Evolutionary conservation across 1,284 basidiomycete species (phyloP).

Genomic region (Leccinum proximum): DNA sequence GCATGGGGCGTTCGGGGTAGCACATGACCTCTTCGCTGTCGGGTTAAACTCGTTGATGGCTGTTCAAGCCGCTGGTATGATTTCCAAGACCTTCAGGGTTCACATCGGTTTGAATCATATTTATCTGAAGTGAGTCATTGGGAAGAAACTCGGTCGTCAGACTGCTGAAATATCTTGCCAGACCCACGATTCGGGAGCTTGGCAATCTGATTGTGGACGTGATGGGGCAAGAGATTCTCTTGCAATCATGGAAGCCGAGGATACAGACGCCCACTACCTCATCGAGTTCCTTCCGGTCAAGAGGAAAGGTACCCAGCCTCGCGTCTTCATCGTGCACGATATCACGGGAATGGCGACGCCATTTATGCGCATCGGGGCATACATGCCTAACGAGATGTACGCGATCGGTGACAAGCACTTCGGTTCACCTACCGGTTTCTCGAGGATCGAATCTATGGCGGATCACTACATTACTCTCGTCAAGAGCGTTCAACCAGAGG

Average conservation of each 20-base stretch:
- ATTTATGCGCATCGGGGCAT: slow-evolving; percentile 31
- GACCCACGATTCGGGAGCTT: slow-evolving; percentile 26
- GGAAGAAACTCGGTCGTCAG: not conserved
- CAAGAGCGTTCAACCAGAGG: slow-evolving; percentile 22
- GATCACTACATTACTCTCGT: slow-evolving; percentile 30
- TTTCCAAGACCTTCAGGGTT: slow-evolving; percentile 30
- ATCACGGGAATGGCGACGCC: slow-evolving; percentile 31
- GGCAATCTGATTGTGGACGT: slow-evolving; percentile 25
- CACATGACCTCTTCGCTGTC: slow-evolving; percentile 28
- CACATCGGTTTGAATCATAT: slow-evolving; percentile 29
- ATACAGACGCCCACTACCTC: slow-evolving; percentile 25
- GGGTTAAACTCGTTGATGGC: slow-evolving; percentile 31
- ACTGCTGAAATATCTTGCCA: slow-evolving; percentile 3
- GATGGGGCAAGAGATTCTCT: slow-evolving; percentile 23
- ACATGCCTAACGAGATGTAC: slow-evolving; percentile 32
- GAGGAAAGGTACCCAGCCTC: slow-evolving; percentile 28
- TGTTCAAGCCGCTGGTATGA: slow-evolving; percentile 28
- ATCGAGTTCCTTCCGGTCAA: slow-evolving; percentile 29
- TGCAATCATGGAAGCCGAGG: slow-evolving; percentile 28
- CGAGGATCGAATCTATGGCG: slow-evolving; percentile 27
- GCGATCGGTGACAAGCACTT: slow-evolving; percentile 31
- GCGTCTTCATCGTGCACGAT: slow-evolving; percentile 28
- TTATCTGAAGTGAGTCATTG: slow-evolving; percentile 24
- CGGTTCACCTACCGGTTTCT: slow-evolving; percentile 27
- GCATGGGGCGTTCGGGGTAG: slow-evolving; percentile 23